Base-by-base conservation (phyloP, 1,284 basidiomycete genomes). In the Sutorius eximius region DNA sequence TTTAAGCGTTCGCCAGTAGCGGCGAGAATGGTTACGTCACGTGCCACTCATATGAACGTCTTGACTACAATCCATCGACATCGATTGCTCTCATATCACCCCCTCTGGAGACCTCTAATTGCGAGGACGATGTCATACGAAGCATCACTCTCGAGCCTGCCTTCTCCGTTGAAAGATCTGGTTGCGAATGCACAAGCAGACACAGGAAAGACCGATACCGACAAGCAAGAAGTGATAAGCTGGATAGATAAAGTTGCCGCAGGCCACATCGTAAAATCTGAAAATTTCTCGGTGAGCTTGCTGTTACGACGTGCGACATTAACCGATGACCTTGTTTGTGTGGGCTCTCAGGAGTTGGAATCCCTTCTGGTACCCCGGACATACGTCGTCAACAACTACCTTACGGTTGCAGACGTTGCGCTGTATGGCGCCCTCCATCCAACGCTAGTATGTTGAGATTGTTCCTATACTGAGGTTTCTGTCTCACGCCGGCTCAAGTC, bases 331-430 rank as follows among this genome's bases (percentile, higher is more conserved):
- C 37, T 18, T 18, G 24, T 27, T 37, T 42, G 40, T 15, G 37
- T 20, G 20, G 18, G 50, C n/a, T 27, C 22, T 56, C 34, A 95
- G 92, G 80, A 82, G 34, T 76, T 95, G 58, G 84, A 95, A 69
- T 74, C 81, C n/a, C 74, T 85, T 53, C 79, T 97, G 52, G 75
- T 82, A 22, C 85, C 89, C 22, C 79, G 86, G 63, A 95, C 93
- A 33, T 96, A 91, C 71, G 73, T 93, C 62, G 88, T 93, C 61
- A 82, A 81, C 68, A 91, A 89, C 69, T 82, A 87, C 63, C 76
- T 93, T 53, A 91, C 92, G n/a, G 86, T 85, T 15, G 93, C 93
- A 49, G 94, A 97, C 70, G 82, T 93, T 53, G 86, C 88, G 13
- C 73, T 95, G 45, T 96, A 93, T 71, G 91, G 87, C 18, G 84